A percentile compares a stretch with the other conserved stretches of the same genome.
Conservation (phyloP, 1,284 basidiomycete species). For the Puccinia hordei region DNA sequence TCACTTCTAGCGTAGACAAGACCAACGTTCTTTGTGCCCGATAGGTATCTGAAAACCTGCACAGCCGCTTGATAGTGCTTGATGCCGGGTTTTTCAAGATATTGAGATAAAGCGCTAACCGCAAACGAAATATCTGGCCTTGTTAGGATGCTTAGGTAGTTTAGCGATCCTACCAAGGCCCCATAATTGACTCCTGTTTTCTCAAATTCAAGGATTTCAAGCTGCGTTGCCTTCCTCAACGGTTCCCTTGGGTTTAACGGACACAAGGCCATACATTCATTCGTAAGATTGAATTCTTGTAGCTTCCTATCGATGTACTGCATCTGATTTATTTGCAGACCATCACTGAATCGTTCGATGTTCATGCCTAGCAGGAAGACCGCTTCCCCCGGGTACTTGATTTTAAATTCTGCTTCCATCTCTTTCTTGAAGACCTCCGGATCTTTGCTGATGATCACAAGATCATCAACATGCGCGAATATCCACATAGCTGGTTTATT, state of each 20-base stretch:
- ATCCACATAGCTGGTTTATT: no score
- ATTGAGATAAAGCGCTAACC: no score
- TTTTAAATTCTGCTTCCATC: background rate
- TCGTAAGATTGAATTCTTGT: background rate
- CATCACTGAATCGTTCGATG: background rate
- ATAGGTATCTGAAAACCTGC: no score
- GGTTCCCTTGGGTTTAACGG: background rate
- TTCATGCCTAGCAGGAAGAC: background rate
- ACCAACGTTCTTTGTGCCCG: no score
- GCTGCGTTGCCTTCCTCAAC: background rate
- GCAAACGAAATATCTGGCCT: slow-evolving; percentile 14
- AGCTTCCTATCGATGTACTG: background rate
- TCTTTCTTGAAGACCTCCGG: background rate
- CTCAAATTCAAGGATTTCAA: background rate
- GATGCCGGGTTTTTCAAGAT: no score
- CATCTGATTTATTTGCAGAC: background rate
- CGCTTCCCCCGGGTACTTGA: background rate
- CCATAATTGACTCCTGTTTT: background rate
- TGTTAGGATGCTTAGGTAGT: background rate
- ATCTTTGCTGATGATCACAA: background rate
- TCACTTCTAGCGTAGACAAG: no score
- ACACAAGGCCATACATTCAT: background rate
- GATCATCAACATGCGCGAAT: slow-evolving; percentile 19
- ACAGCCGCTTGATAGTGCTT: no score
- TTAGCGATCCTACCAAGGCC: background rate